Base-by-base conservation (phyloP, 1,139 yeast genomes). In the Kodamaea sp. region DNA sequence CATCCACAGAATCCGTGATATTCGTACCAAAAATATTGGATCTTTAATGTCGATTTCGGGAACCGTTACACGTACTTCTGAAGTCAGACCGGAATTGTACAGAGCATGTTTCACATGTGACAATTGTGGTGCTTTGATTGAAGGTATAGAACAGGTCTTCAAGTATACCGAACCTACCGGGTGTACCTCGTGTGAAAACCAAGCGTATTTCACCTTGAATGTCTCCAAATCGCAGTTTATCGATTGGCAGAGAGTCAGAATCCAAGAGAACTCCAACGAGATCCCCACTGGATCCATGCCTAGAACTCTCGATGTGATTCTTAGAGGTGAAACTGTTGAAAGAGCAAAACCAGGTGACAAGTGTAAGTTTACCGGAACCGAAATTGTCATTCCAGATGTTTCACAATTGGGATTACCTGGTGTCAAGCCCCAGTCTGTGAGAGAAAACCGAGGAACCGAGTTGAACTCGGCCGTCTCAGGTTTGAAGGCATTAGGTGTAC, bases 261-360 rank as follows among this genome's bases (percentile, higher is more conserved):
- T 92, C 42, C 99, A 92, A 59, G 99, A 92, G 57, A 94, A 92
- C 54, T 80, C 97, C 11, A 85, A 75, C 50, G 98, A 92, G 62
- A 92, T 92, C 40, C 99, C 99, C 18, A 89, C 97, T 0, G 99
- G 99, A 20, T 88, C 97, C 2, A 92, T 92, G 99, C 99, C 99
- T 23, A 78, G 99, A 59, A 92, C 97, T 7, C 65, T 92, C 47
- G 98, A 92, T 59, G 95, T 92, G 18, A 85, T 92, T 37, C 66
- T 92, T 37, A 75, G 98, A 52, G 98, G 98, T 29, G 97, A 92
- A 50, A 76, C 89, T 33, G 98, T 94, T 7, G 99, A 92, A 58
- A 76, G 90, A 46, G 97, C 97, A 3, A 94, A 92, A 60, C 97
- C 99, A 1, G 99, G 99, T 46, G 98, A 92, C 59, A 86, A 89